Evolutionary conservation across 106 monocot species (phyloP).

Genomic region (Alisma plantagoaquatica): DNA sequence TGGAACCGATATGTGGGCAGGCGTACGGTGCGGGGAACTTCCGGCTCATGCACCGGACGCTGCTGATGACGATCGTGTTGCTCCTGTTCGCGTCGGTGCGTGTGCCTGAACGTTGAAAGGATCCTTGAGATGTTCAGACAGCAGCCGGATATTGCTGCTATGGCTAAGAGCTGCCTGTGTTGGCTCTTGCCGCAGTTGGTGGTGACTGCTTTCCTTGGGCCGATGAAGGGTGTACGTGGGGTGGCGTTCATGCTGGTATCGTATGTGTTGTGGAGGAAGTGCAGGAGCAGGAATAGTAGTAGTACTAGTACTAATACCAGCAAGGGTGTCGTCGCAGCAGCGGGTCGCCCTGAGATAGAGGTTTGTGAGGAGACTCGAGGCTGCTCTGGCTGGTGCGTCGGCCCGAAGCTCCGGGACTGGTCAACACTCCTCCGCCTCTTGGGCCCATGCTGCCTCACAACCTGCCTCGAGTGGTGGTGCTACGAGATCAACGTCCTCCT

Average conservation of each 20-base stretch:
- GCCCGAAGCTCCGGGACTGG: constrained; percentile 24
- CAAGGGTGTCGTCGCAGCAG: too few species aligned
- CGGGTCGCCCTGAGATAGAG: too few species aligned
- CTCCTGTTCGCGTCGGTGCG: constrained; percentile 33
- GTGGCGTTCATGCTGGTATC: too few species aligned
- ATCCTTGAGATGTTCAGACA: constrained; percentile 46
- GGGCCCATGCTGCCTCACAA: constrained; percentile 15
- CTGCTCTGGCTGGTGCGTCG: too few species aligned
- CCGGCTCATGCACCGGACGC: constrained; percentile 47
- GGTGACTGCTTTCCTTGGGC: constrained; percentile 44
- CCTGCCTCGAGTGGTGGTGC: constrained; percentile 3
- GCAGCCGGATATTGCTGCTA: constrained; percentile 28
- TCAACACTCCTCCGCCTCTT: constrained; percentile 2
- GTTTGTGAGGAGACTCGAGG: too few species aligned
- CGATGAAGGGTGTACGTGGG: too few species aligned
- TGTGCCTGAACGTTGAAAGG: constrained; percentile 52
- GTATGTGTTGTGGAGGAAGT: too few species aligned
- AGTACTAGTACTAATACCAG: too few species aligned
- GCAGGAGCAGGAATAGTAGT: too few species aligned
- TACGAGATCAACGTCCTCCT: too few species aligned
- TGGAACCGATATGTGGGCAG: constrained; percentile 69
- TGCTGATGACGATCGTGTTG: constrained; percentile 46
- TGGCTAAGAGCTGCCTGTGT: constrained; percentile 31
- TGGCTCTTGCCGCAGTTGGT: constrained; percentile 50
- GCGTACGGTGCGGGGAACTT: constrained; percentile 52